Evolutionary conservation across 306 rosid species (phyloP).

Genomic region (Boehmeria nivea): DNA sequence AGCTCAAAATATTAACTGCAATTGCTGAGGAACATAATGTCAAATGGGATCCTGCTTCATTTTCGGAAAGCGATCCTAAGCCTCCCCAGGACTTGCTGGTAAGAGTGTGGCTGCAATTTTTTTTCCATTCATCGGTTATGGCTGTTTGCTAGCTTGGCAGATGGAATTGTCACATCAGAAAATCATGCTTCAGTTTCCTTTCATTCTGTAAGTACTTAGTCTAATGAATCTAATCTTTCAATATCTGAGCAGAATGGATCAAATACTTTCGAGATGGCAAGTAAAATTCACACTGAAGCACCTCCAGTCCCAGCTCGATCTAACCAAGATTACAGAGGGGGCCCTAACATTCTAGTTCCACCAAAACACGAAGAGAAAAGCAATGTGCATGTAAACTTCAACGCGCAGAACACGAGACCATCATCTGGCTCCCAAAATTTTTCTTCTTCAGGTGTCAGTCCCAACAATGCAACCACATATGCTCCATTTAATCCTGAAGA

Average conservation of each 20-base stretch:
- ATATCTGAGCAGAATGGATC: conserved; percentile 59
- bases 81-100: conserved; percentile 66
- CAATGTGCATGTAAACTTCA: conserved; percentile 22
- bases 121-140: background rate
- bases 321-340: conserved; percentile 38
- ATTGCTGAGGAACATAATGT: conserved; percentile 89
- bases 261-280: conserved; percentile 42
- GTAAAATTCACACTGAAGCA: conserved; percentile 45
- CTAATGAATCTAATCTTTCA: conserved; percentile 13
- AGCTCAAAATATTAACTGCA: conserved; percentile 63
- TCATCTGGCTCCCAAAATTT: conserved; percentile 22
- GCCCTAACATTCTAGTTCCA: conserved; percentile 38
- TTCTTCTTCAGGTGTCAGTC: conserved; percentile 24
- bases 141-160: background rate
- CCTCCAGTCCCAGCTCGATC: conserved; percentile 40
- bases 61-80: conserved; percentile 50
- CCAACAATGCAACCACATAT: conserved; percentile 30
- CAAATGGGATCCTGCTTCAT: conserved; percentile 79
- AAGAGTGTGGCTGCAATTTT: conserved; percentile 21
- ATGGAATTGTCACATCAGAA: background rate
- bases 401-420: conserved; percentile 32
- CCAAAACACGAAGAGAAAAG: conserved; percentile 32
- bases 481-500: conserved; percentile 33
- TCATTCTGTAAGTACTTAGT: background rate
- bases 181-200: too few relatives aligned